Conservation (phyloP, 768 basidiomycete genomes). For the Daedaleopsis nitida region DNA sequence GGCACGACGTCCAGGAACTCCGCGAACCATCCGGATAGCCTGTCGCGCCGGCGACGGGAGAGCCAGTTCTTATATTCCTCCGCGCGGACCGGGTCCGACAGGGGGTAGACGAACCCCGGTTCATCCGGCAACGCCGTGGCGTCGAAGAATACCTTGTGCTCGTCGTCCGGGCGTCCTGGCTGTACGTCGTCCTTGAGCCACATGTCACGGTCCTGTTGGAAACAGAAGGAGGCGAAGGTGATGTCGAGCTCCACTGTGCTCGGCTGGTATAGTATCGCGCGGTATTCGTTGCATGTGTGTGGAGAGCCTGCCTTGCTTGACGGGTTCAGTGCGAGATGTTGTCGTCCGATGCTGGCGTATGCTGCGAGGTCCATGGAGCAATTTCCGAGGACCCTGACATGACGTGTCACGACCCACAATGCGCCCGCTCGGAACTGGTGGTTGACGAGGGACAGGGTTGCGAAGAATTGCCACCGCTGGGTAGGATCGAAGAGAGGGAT, state of each 20-base stretch:
- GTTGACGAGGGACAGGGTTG: background rate
- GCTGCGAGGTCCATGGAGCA: constrained; percentile 10
- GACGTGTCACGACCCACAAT: background rate
- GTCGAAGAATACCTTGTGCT: constrained; percentile 1
- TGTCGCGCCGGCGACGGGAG: background rate
- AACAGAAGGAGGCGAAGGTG: background rate
- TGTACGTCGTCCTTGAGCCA: constrained; percentile 7
- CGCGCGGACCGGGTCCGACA: background rate
- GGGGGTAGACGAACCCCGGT: background rate
- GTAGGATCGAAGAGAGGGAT: constrained; percentile 1
- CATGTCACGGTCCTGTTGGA: background rate
- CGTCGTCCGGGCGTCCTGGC: constrained; percentile 6
- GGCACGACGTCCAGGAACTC: constrained; percentile 6
- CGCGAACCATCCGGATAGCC: constrained; percentile 13
- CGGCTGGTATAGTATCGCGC: background rate
- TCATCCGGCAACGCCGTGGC: no score
- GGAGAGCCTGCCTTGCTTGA: no score
- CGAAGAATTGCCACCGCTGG: constrained; percentile 5
- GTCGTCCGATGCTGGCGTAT: constrained; percentile 1
- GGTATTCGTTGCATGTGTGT: background rate
- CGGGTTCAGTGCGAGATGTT: no score
- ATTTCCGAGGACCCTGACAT: constrained; percentile 9
- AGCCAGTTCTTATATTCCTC: background rate
- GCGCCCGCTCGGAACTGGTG: background rate
- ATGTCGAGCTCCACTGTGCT: constrained; percentile 9